Conservation (phyloP, 441 rosid genomes). For the Gossypium trilobum region DNA sequence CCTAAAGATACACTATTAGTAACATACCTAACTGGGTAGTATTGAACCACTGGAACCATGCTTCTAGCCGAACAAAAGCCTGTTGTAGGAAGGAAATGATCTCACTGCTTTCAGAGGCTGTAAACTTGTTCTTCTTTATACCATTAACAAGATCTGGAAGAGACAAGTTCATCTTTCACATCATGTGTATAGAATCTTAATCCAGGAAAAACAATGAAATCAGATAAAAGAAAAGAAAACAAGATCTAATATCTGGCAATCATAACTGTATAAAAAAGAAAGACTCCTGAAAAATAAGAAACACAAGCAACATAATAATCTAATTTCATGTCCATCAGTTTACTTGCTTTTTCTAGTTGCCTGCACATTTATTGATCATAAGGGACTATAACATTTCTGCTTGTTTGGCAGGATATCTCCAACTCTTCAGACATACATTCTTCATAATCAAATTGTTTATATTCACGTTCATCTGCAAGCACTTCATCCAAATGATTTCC, state of each 20-base stretch:
- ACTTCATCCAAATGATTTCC: neutral
- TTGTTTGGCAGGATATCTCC: neutral
- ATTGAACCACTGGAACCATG: constrained; percentile 96
- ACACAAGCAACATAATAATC: neutral
- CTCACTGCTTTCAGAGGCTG: constrained; percentile 49
- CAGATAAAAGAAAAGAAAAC: neutral
- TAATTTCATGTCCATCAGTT: neutral
- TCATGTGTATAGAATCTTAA: constrained; percentile 5
- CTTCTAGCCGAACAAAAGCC: constrained; percentile 85
- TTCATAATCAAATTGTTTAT: neutral
- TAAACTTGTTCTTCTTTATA: constrained; percentile 52
- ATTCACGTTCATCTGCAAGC: neutral
- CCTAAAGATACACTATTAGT: constrained; percentile 2
- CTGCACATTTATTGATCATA: neutral
- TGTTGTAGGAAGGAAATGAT: constrained; percentile 62
- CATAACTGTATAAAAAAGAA: neutral
- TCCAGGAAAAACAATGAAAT: constrained; percentile 5
- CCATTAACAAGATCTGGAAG: constrained; percentile 65
- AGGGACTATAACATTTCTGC: neutral
- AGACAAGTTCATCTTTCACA: constrained; percentile 12
- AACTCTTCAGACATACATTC: neutral
- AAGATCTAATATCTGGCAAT: constrained; percentile 4
- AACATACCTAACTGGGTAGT: constrained; percentile 71
- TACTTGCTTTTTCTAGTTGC: neutral
- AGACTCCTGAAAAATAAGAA: neutral